Evolutionary conservation across 495 filamentous ascomycete genomes (phyloP).

Genomic region (Bacidia rubella): DNA sequence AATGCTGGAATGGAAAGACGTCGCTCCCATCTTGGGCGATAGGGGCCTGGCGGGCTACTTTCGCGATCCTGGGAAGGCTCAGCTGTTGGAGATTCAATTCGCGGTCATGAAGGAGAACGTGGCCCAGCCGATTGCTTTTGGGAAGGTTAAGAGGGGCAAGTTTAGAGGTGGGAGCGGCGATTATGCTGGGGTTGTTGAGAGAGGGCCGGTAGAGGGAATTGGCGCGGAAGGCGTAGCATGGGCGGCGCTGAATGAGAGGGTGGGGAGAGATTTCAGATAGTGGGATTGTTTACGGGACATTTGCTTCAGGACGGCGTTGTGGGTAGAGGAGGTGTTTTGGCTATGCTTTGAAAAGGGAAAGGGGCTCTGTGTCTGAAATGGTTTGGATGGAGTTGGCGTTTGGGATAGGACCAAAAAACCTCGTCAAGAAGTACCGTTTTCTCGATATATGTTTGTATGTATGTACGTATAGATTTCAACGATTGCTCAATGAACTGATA

Average conservation of each 20-base stretch:
- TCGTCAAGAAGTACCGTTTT: too few relatives aligned
- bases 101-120: neutral
- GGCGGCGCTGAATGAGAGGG: neutral
- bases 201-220: neutral
- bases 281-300: too few relatives aligned
- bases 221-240: neutral
- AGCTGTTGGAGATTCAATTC: neutral
- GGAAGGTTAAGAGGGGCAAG: constrained; percentile 1
- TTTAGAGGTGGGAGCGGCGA: neutral
- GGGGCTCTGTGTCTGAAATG: too few relatives aligned
- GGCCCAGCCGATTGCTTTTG: neutral
- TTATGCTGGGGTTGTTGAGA: neutral
- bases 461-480: too few relatives aligned
- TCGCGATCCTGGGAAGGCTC: neutral
- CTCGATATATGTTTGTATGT: too few relatives aligned
- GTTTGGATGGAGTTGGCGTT: too few relatives aligned
- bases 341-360: too few relatives aligned
- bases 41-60: neutral
- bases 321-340: too few relatives aligned
- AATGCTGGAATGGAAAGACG: neutral
- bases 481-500: too few relatives aligned
- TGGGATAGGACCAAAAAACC: too few relatives aligned
- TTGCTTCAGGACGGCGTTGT: too few relatives aligned
- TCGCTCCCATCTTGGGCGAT: neutral
- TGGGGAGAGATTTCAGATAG: neutral